Percentiles rank a stretch among this genome's conserved stretches.
These are phyloP conservation scores for Saccharomycopsis oosterbeekiorum DNA, from an alignment of 805 yeast species.

Conservation along the genomic window DNA sequence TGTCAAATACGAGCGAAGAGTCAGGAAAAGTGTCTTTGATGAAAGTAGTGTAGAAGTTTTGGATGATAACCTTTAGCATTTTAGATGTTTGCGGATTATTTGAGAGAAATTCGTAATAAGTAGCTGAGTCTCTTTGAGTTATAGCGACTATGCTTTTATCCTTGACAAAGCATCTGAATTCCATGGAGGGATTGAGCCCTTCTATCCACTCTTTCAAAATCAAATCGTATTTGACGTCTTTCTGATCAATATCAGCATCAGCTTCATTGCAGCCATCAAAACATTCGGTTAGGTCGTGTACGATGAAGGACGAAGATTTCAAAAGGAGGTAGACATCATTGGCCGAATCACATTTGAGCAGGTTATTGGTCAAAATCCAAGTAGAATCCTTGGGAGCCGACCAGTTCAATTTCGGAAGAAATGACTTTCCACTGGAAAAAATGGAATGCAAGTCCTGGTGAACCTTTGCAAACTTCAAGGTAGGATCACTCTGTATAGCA, in stretches of 20 bases:
- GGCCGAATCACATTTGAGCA: conserved; percentile 59
- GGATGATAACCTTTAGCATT: conserved; percentile 38
- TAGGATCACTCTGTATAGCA: conserved; percentile 30
- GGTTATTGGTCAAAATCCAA: conserved; percentile 79
- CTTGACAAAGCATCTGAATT: conserved; percentile 78
- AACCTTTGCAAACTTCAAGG: conserved; percentile 44
- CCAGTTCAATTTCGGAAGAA: conserved; percentile 92
- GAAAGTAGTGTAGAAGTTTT: conserved; percentile 42
- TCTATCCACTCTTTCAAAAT: conserved; percentile 67
- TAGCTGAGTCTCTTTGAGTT: conserved; percentile 70
- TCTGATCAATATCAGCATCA: conserved; percentile 14
- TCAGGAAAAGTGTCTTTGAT: conserved; percentile 43
- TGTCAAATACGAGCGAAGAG: conserved; percentile 58
- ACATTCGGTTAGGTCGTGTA: conserved; percentile 72
- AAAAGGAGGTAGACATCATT: conserved; percentile 72
- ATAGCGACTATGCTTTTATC: conserved; percentile 57
- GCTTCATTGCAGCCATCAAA: conserved; percentile 39
- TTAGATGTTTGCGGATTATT: conserved; percentile 30
- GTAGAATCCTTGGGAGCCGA: conserved; percentile 92
- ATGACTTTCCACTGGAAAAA: conserved; percentile 25
- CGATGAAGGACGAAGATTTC: conserved; percentile 80
- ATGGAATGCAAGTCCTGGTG: conserved; percentile 41
- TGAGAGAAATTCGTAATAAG: conserved; percentile 63
- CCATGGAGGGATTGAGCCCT: conserved; percentile 70
- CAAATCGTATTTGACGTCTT: conserved; percentile 41